Base-by-base conservation (phyloP, 1,284 basidiomycete species). In the Sphagnurus paluster region DNA sequence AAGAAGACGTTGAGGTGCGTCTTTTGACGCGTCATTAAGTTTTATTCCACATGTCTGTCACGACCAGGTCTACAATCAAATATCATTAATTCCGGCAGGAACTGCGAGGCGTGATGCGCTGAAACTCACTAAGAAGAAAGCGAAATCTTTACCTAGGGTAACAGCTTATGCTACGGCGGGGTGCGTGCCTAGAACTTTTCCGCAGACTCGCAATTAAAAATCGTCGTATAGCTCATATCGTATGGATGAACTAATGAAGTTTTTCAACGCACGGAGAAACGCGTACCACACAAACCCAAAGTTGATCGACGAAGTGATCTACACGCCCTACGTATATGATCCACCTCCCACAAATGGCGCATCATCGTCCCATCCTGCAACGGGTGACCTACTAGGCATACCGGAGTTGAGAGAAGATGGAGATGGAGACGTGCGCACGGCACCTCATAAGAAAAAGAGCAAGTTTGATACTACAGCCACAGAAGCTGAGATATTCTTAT, bases 101-200 rank as follows among this genome's bases (percentile, higher is more conserved):
- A 93, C 92, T 29, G 95, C 95, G 25, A 80, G 93, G 38, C 77
- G 93, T 50, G 94, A 98, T 75, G 95, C 95, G 0, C 70, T 93
- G 49, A 82, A 80, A 48, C 68, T 98, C 52, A 98, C 94, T 0
- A 95, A 96, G 69, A 92, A 90, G 66, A 95, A 95, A 61, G 93
- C 94, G 26, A 93, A 94, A 56, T 92, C 88, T 33, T 67, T 98
- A 24, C 93, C 95, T n/a, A 74, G 95, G 55, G 94, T 96, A 14
- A 97, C 94, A 3, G 94, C 94, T 2, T 98, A 97, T 68, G 92
- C 93, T 45, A 98, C 94, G 11, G 92, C 94, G 29, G 87, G 82
- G 90, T 94, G 66, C 24, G 42, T 46, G 34, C 6, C 29, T 21
- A 26, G 25, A 42, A 10, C 24, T 33, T 9, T n/a, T 9, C 19